phyloP scores from a whole-genome alignment of 1,284 basidiomycete species.

The Ceratobasidium sp. region DNA sequence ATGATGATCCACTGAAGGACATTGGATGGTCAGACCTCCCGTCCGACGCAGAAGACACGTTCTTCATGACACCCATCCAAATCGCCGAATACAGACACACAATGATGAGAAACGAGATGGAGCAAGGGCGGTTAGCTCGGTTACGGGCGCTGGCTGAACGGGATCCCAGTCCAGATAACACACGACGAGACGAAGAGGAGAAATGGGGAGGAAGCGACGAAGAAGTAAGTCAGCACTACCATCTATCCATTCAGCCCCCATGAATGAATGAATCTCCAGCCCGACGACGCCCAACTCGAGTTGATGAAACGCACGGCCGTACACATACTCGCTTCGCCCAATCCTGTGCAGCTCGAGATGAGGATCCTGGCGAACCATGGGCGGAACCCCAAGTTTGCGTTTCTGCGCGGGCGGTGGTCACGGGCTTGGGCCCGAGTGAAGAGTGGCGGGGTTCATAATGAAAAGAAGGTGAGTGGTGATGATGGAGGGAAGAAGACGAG shows the following conservation, averaged over 20 bases:
- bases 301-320: constrained; percentile 79
- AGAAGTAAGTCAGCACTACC: constrained; percentile 58
- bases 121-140: constrained; percentile 66
- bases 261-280: no score
- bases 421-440: constrained; percentile 59
- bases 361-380: constrained; percentile 88
- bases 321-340: constrained; percentile 71
- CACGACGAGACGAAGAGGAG: constrained; percentile 51
- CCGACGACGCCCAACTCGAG: constrained; percentile 65
- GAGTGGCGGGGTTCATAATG: no score
- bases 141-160: constrained; percentile 60
- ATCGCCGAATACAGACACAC: constrained; percentile 67
- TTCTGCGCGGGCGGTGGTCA: constrained; percentile 77
- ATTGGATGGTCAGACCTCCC: constrained; percentile 79
- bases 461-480: constrained; percentile 26
- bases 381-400: constrained; percentile 71
- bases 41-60: constrained; percentile 82
- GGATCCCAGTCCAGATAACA: no score
- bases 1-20: constrained; percentile 38
- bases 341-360: constrained; percentile 80
- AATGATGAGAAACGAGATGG: constrained; percentile 69
- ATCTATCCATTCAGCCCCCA: neutral
- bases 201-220: constrained; percentile 75
- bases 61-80: constrained; percentile 74
- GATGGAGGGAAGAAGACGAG: constrained; percentile 19